Conservation (phyloP, 352 stramenopile genomes). For the Globisporangium uncinulatum region DNA sequence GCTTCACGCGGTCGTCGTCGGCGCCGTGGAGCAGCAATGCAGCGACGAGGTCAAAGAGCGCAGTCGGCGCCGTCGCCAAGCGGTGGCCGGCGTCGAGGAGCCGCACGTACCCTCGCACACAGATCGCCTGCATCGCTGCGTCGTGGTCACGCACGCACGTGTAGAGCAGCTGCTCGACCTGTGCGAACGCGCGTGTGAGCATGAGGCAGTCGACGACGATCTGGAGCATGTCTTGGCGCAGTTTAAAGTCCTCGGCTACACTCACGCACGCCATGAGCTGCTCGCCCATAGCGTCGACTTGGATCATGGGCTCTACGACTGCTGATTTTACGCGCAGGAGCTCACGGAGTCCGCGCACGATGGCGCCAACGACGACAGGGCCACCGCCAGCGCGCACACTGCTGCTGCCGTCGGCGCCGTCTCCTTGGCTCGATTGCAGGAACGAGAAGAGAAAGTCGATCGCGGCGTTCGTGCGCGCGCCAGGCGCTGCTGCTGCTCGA, state of each 20-base stretch:
- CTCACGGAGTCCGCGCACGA: slow-evolving; percentile 52
- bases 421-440: slow-evolving; percentile 52
- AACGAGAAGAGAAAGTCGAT: slow-evolving; percentile 85
- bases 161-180: slow-evolving; percentile 36
- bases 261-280: slow-evolving; percentile 76
- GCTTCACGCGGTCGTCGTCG: slow-evolving; percentile 22
- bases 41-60: slow-evolving; percentile 31
- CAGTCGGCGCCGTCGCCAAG: slow-evolving; percentile 6
- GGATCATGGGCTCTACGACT: slow-evolving; percentile 77
- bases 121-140: slow-evolving; percentile 41
- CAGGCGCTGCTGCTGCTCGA: slow-evolving; percentile 31
- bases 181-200: slow-evolving; percentile 25
- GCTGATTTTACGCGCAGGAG: slow-evolving; percentile 52
- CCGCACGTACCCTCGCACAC: slow-evolving; percentile 47
- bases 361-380: slow-evolving; percentile 56
- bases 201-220: slow-evolving; percentile 73
- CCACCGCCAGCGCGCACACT: slow-evolving; percentile 19
- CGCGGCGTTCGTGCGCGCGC: slow-evolving; percentile 38
- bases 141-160: slow-evolving; percentile 58
- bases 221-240: slow-evolving; percentile 62
- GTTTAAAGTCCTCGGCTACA: slow-evolving; percentile 68
- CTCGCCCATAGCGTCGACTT: slow-evolving; percentile 71
- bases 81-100: slow-evolving; percentile 33
- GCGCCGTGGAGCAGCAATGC: slow-evolving; percentile 29
- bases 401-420: neutral